Conservation (phyloP, 352 stramenopile genomes). For the Bremia lactucae region DNA sequence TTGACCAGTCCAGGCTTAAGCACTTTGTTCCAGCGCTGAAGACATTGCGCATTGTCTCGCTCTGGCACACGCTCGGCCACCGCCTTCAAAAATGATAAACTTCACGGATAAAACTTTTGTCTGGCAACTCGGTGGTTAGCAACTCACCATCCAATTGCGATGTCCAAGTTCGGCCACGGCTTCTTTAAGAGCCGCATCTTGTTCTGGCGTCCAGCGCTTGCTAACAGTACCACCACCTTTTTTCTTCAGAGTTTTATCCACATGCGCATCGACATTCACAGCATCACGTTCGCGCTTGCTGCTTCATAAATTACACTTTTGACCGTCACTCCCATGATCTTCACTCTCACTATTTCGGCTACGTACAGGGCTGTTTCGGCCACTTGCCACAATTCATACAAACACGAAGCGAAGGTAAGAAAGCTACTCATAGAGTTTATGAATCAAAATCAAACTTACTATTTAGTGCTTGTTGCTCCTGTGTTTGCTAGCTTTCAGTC, state of each 20-base stretch:
- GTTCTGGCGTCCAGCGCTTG: conserved; percentile 74
- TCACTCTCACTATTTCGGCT: conserved; percentile 1
- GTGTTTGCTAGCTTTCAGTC: neutral
- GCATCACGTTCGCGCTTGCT: conserved; percentile 30
- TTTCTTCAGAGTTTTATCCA: conserved; percentile 35
- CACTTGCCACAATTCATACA: conserved; percentile 6
- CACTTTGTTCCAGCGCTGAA: conserved; percentile 85
- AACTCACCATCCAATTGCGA: conserved; percentile 81
- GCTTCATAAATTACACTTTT: neutral
- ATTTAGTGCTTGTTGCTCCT: neutral
- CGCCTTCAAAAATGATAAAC: conserved; percentile 15
- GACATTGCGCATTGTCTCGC: conserved; percentile 71
- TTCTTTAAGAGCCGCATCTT: conserved; percentile 74
- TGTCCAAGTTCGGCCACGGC: conserved; percentile 71
- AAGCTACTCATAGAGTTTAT: no score
- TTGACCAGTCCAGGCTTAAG: conserved; percentile 89
- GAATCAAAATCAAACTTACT: no score
- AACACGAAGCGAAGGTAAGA: no score
- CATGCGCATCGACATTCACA: conserved; percentile 5
- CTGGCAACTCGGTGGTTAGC: neutral
- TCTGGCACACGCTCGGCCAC: conserved; percentile 52
- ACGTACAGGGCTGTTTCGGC: conserved; percentile 18
- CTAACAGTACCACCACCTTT: conserved; percentile 28
- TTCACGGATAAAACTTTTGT: no score
- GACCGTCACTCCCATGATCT: conserved; percentile 1